Evolutionary conservation across 2,329 filamentous ascomycete species (phyloP).

Genomic region (Fusarium luffae): DNA sequence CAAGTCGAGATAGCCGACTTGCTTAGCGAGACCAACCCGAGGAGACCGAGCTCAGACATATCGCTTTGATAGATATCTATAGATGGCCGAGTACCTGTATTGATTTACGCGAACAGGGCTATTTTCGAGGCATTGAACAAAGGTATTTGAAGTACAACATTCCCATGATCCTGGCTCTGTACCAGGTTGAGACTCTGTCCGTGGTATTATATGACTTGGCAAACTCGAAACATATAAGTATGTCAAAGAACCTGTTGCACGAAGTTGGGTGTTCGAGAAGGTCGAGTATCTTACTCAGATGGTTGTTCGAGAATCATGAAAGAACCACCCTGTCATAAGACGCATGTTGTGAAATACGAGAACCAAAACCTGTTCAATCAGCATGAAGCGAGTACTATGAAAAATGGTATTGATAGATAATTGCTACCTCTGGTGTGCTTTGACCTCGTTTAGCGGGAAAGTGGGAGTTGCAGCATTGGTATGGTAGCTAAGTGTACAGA

Average conservation of each 20-base stretch:
- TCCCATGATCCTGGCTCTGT: neutral
- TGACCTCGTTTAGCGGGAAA: no score
- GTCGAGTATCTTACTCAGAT: conserved; percentile 32
- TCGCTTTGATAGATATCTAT: neutral
- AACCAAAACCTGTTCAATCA: neutral
- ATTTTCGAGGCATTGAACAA: conserved; percentile 14
- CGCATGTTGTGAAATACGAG: neutral
- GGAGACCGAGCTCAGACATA: neutral
- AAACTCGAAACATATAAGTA: neutral
- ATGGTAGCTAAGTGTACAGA: no score
- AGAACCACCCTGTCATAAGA: neutral
- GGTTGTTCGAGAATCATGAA: neutral
- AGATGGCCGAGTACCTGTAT: neutral
- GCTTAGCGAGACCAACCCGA: neutral
- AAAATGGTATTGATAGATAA: neutral
- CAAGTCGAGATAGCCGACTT: neutral
- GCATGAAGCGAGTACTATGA: neutral
- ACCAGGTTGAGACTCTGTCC: neutral
- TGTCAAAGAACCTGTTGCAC: neutral
- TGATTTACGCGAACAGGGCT: neutral
- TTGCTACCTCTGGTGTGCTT: neutral
- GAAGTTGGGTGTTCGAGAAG: neutral
- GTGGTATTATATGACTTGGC: neutral
- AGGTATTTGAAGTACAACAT: neutral
- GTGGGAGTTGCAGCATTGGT: neutral